Evolutionary conservation across 2,329 filamentous ascomycete species (phyloP).

Genomic region (Cordyceps javanica): DNA sequence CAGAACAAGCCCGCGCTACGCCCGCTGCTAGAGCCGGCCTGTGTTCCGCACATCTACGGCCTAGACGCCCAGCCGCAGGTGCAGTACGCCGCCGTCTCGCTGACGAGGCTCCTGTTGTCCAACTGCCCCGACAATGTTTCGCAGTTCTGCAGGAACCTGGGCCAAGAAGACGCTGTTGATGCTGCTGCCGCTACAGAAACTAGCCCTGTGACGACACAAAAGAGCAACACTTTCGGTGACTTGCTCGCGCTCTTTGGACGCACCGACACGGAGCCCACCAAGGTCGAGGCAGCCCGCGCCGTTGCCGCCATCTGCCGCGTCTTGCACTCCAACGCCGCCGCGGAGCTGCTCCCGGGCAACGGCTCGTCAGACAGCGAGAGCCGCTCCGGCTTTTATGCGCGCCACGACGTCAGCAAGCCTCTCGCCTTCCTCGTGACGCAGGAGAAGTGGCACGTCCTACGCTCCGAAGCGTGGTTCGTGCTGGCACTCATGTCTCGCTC

Average conservation of each 20-base stretch:
- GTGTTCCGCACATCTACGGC: slow-evolving; percentile 49
- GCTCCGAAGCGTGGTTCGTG: slow-evolving; percentile 57
- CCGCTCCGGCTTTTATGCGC: slow-evolving; percentile 37
- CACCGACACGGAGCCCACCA: slow-evolving; percentile 43
- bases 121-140: slow-evolving; percentile 47
- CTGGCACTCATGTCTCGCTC: slow-evolving; percentile 54
- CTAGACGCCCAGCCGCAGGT: slow-evolving; percentile 47
- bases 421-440: slow-evolving; percentile 51
- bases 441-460: slow-evolving; percentile 51
- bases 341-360: slow-evolving; percentile 23
- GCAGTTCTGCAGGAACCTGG: slow-evolving; percentile 32
- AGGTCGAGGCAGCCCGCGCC: slow-evolving; percentile 53
- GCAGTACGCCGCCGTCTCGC: slow-evolving; percentile 53
- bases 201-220: background rate
- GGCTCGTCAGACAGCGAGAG: slow-evolving; percentile 18
- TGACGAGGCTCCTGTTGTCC: slow-evolving; percentile 50
- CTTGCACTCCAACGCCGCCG: slow-evolving; percentile 38
- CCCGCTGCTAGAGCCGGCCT: slow-evolving; percentile 36
- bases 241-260: slow-evolving; percentile 33
- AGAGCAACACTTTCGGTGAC: slow-evolving; percentile 29
- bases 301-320: slow-evolving; percentile 47
- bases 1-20: slow-evolving; percentile 49
- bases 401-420: slow-evolving; percentile 36
- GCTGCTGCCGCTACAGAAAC: background rate
- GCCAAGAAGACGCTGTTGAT: background rate